These are phyloP conservation scores for Thuja plicata DNA, from an alignment of 83 land plant species.

Conservation along the genomic window DNA sequence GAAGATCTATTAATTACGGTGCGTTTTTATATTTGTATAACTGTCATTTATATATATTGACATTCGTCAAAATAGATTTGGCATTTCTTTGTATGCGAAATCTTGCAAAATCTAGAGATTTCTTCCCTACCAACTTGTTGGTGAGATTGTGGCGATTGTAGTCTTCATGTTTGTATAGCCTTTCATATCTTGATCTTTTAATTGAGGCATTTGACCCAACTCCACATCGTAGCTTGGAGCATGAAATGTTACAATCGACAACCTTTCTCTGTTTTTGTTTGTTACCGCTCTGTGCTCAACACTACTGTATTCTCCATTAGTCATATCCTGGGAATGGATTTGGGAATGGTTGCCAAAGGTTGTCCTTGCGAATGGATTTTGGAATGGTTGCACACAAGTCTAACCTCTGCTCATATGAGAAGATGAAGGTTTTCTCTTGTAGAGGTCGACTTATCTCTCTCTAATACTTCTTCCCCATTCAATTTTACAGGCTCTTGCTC, in stretches of 20 bases:
- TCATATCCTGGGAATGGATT: constrained; percentile 32
- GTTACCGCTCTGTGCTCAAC: constrained; percentile 60
- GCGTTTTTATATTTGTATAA: no score
- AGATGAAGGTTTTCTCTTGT: no score
- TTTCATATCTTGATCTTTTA: constrained; percentile 40
- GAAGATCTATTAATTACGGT: no score
- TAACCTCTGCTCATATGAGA: no score
- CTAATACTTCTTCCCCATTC: no score
- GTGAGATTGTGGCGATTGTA: constrained; percentile 59
- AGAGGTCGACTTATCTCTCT: no score
- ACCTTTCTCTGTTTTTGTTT: constrained; percentile 22
- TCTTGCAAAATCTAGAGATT: neutral
- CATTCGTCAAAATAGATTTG: no score
- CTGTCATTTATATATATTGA: no score
- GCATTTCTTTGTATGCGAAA: neutral
- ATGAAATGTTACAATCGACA: constrained; percentile 58
- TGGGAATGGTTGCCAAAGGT: no score
- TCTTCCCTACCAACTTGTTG: constrained; percentile 61
- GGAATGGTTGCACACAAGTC: no score
- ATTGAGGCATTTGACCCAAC: constrained; percentile 46
- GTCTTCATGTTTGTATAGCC: constrained; percentile 58
- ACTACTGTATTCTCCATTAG: constrained; percentile 73
- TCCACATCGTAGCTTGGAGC: constrained; percentile 63
- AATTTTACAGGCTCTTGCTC: no score
- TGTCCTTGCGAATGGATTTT: no score